Evolutionary conservation across 2,329 filamentous ascomycete genomes (phyloP).

Genomic region (Penicillium sp.): DNA sequence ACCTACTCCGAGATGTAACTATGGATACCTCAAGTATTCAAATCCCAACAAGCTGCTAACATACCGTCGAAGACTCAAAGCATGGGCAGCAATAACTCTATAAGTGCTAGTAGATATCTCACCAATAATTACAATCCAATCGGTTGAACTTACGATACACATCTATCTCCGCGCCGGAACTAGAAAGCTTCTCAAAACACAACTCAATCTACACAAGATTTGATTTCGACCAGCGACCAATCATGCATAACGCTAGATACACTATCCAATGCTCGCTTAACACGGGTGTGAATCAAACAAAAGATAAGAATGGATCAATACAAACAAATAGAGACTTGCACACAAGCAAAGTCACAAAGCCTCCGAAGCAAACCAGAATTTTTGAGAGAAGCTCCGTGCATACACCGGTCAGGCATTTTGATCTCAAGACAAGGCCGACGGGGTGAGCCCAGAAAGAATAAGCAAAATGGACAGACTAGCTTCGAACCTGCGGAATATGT

Average conservation of each 20-base stretch:
- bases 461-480: constrained; percentile 26
- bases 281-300: constrained; percentile 2
- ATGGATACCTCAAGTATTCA: too few species aligned
- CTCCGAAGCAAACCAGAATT: constrained; percentile 13
- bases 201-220: constrained; percentile 10
- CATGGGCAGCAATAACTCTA: too few species aligned
- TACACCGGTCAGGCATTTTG: constrained; percentile 3
- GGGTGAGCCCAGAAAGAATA: background rate
- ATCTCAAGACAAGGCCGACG: background rate
- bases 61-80: too few species aligned
- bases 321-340: background rate
- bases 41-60: too few species aligned
- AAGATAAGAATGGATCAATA: background rate
- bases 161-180: background rate
- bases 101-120: too few species aligned
- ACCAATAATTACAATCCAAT: too few species aligned
- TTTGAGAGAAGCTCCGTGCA: constrained; percentile 2
- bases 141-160: background rate
- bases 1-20: background rate
- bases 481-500: constrained; percentile 38
- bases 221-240: constrained; percentile 11
- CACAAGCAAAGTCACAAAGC: background rate
- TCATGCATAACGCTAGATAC: constrained; percentile 19
- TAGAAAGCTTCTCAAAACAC: background rate
- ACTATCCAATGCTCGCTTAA: constrained; percentile 22